These are phyloP conservation scores for Oryza glaberrima DNA, from an alignment of 176 grass and related monocot genomes.

Conservation along the genomic window DNA sequence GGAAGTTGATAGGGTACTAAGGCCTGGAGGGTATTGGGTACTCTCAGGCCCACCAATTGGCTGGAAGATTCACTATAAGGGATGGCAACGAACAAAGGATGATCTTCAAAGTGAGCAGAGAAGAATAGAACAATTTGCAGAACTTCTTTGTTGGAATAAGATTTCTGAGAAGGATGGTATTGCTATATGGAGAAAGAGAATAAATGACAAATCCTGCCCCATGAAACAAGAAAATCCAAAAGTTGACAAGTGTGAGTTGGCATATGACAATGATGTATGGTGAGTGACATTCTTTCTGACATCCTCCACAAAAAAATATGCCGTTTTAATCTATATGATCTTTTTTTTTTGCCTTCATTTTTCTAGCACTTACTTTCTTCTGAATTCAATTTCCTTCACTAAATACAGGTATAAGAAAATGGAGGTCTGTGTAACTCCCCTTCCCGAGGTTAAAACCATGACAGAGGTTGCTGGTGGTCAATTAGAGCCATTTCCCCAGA, in stretches of 20 bases:
- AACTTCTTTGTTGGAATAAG: conserved; percentile 89
- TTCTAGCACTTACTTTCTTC: conserved; percentile 17
- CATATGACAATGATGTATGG: conserved; percentile 63
- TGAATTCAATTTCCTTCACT: conserved; percentile 16
- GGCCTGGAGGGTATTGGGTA: conserved; percentile 90
- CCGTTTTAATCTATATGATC: background rate
- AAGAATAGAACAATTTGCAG: conserved; percentile 78
- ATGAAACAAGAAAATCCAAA: conserved; percentile 44
- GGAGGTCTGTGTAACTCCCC: conserved; percentile 67
- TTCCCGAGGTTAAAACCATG: conserved; percentile 53
- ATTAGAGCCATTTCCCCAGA: conserved; percentile 72
- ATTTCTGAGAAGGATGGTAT: conserved; percentile 72
- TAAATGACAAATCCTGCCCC: conserved; percentile 62
- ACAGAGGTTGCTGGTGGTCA: conserved; percentile 62
- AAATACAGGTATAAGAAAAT: conserved; percentile 88
- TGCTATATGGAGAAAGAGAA: conserved; percentile 78
- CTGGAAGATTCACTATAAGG: conserved; percentile 73
- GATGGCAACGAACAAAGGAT: conserved; percentile 66
- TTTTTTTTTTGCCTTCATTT: background rate
- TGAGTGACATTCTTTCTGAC: conserved; percentile 42
- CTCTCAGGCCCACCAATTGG: conserved; percentile 88
- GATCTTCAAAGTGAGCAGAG: conserved; percentile 69
- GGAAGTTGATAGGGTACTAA: conserved; percentile 87
- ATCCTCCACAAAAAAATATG: background rate
- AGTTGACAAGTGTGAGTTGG: conserved; percentile 65